Base-by-base conservation (phyloP, 2,329 filamentous ascomycete genomes). In the Neonectria coccinea region DNA sequence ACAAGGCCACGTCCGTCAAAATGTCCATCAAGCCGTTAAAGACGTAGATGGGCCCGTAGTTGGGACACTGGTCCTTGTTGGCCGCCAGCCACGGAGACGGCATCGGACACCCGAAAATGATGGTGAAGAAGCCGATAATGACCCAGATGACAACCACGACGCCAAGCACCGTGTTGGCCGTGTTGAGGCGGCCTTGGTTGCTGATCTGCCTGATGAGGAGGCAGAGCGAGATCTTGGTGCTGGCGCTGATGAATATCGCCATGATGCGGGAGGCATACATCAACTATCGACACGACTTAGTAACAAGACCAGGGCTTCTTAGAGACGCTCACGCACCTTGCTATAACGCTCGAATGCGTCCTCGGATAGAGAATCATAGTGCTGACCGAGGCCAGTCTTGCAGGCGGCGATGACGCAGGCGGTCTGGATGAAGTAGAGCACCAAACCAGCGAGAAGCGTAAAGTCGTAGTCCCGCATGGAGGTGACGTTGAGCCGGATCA, bases 401-500 rank as follows among this genome's bases (percentile, higher is more conserved):
- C 70, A 73, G 3, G 70, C 60, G 1, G 59, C 58, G 22, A 73
- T 36, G 8, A 73, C 69, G 9, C 69, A 71, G 0, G 53, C 54
- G 4, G 70, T 73, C 56, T 73, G 70, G 8, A 67, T 39, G 29
- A 70, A 64, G 16, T 71, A 73, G 4, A 73, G 16, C 1, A 66
- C 7, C 0, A 63, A 51, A 0, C 63, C 54, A 7, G 33, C 51
- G 2, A 73, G 10, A 4, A 73, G 5, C 0, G 60, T 55, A 2
- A 65, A 18, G 42, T 73, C 70, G 25, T 66, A 73, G 7, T 71
- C 70, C 36, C 67, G 62, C 54, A 73, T 59, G 2, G 70, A 73
- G 12, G 69, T 70, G 5, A 73, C 68, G 20, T 73, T 73, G 25
- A 73, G 42, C 7, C 70, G 70, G 20, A 73, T 73, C 14, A 73